phyloP scores from a whole-genome alignment of 176 grass and related monocot genomes.

The Guadua angustifolia region DNA sequence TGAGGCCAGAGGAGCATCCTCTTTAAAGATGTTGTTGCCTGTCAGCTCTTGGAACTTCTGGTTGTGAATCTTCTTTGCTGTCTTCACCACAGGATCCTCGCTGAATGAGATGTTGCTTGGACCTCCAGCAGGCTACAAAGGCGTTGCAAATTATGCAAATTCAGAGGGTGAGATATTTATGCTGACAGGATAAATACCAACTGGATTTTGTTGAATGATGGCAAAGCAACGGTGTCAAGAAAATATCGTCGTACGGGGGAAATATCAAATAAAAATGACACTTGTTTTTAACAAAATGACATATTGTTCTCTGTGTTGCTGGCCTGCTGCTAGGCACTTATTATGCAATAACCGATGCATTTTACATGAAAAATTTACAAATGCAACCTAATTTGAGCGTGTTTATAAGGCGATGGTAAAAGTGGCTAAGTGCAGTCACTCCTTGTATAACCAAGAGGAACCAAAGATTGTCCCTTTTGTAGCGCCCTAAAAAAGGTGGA shows the following conservation, averaged over 20 bases:
- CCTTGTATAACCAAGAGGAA: background rate
- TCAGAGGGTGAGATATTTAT: slow-evolving; percentile 29
- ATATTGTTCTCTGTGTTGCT: background rate
- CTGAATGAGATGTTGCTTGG: slow-evolving; percentile 71
- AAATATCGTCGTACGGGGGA: background rate
- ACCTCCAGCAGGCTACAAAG: slow-evolving; percentile 69
- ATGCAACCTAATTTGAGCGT: slow-evolving; percentile 8
- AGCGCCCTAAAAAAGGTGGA: slow-evolving; percentile 21
- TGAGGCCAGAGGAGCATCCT: slow-evolving; percentile 43
- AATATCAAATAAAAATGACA: slow-evolving; percentile 8
- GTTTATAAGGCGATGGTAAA: background rate
- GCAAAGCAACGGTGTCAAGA: background rate
- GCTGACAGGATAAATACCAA: background rate
- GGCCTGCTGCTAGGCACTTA: background rate
- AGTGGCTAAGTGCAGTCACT: background rate
- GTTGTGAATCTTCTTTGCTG: slow-evolving; percentile 76
- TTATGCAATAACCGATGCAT: background rate
- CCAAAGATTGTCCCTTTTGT: background rate
- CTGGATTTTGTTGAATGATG: background rate
- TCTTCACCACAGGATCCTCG: slow-evolving; percentile 64
- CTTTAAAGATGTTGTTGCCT: slow-evolving; percentile 82
- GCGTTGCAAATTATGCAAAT: slow-evolving; percentile 21
- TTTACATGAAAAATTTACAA: slow-evolving; percentile 1
- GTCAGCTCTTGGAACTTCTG: slow-evolving; percentile 87
- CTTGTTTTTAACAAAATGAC: background rate